These are phyloP conservation scores for Platanthera guangdongensis DNA, from an alignment of 106 monocot species.

Conservation along the genomic window DNA sequence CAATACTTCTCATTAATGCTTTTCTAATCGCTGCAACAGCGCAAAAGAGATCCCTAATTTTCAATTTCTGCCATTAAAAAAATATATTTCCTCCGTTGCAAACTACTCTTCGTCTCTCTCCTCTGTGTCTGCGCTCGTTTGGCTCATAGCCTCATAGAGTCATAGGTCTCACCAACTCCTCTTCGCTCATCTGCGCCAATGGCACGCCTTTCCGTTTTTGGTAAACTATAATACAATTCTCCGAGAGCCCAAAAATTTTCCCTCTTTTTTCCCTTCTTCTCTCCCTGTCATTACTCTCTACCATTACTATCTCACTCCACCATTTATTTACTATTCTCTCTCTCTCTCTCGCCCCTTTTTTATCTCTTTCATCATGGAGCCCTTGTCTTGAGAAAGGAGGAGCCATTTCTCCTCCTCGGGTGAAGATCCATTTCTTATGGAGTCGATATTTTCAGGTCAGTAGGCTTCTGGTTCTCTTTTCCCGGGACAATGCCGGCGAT, in stretches of 20 bases:
- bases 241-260: not conserved
- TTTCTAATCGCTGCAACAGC: too few relatives aligned
- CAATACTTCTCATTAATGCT: too few relatives aligned
- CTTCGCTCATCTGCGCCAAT: conserved; percentile 1
- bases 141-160: too few relatives aligned
- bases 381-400: conserved; percentile 1
- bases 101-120: not conserved
- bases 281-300: not conserved
- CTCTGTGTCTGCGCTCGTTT: not conserved
- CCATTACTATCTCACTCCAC: conserved; percentile 4
- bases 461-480: not conserved
- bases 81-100: too few relatives aligned
- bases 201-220: conserved; percentile 3
- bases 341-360: not conserved
- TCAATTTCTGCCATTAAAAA: too few relatives aligned
- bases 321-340: not conserved
- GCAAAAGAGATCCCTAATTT: too few relatives aligned
- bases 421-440: conserved; percentile 1
- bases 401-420: conserved; percentile 4
- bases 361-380: too few relatives aligned
- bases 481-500: conserved; percentile 7
- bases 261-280: not conserved
- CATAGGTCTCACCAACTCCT: conserved; percentile 3
- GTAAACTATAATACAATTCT: conserved; percentile 8
- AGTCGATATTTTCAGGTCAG: conserved; percentile 10